These are phyloP conservation scores for Sparassis latifolia DNA, from an alignment of 1,284 basidiomycete species.

Conservation along the genomic window DNA sequence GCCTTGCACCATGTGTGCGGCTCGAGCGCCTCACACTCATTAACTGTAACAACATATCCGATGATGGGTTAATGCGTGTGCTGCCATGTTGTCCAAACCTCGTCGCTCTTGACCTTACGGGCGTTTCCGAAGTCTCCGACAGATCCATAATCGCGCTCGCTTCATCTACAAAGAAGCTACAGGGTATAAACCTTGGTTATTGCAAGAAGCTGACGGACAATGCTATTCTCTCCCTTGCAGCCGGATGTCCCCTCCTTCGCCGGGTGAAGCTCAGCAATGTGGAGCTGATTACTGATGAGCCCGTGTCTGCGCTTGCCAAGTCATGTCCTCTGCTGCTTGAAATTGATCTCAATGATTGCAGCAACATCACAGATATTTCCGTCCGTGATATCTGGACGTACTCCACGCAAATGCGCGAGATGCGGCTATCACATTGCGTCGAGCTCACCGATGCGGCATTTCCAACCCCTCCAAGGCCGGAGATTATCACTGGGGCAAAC, in stretches of 20 bases:
- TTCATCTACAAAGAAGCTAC: conserved; percentile 66
- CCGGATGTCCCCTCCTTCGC: conserved; percentile 71
- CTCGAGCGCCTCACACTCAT: conserved; percentile 92
- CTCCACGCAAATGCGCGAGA: conserved; percentile 82
- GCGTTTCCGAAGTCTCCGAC: conserved; percentile 67
- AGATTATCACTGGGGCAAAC: conserved; percentile 31
- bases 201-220: conserved; percentile 80
- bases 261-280: conserved; percentile 85
- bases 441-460: conserved; percentile 84
- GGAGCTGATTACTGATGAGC: conserved; percentile 71
- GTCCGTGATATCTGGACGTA: conserved; percentile 83
- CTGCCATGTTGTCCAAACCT: conserved; percentile 71
- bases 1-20: conserved; percentile 72
- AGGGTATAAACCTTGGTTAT: conserved; percentile 88
- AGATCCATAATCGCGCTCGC: conserved; percentile 69
- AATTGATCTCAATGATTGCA: conserved; percentile 87
- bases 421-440: conserved; percentile 78
- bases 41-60: conserved; percentile 71
- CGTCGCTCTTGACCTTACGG: conserved; percentile 86
- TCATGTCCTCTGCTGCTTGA: conserved; percentile 88
- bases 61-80: conserved; percentile 61
- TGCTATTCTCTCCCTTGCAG: conserved; percentile 75
- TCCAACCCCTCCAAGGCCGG: conserved; percentile 55
- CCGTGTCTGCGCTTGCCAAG: conserved; percentile 76
- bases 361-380: conserved; percentile 70